Percentiles rank a stretch among this genome's conserved stretches.
Conservation (phyloP, 768 basidiomycete species). For the Lentinula guzmanii region DNA sequence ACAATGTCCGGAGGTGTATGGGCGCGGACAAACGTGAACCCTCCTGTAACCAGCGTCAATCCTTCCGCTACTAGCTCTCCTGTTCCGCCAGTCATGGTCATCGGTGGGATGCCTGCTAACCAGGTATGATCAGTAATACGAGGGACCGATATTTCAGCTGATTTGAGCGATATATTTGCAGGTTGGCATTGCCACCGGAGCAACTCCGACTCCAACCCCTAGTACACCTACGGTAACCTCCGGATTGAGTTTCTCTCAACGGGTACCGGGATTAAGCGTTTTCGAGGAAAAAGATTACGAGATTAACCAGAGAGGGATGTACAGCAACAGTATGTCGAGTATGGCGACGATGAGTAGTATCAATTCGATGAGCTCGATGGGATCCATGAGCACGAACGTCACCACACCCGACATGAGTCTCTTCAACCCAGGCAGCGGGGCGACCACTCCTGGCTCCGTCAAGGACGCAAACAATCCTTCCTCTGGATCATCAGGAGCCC, state of each 20-base stretch:
- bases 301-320: conserved; percentile 24
- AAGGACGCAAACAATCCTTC: not conserved
- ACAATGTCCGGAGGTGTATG: conserved; percentile 53
- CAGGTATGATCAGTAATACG: not conserved
- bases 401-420: conserved; percentile 1
- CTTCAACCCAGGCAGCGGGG: not conserved
- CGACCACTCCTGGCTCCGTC: not conserved
- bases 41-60: not conserved
- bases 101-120: not conserved
- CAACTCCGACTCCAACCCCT: not conserved
- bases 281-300: conserved; percentile 78
- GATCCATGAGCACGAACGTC: not conserved
- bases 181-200: conserved; percentile 2
- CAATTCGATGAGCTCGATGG: not conserved
- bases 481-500: not conserved
- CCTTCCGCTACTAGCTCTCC: not conserved
- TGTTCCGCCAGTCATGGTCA: not conserved
- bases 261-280: conserved; percentile 40
- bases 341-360: not conserved
- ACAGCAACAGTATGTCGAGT: not conserved
- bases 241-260: not conserved
- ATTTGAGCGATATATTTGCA: not conserved
- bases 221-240: not conserved
- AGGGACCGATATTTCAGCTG: not conserved
- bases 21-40: conserved; percentile 39